phyloP scores from a whole-genome alignment of 805 yeast genomes.

The Suhomyces sp. region DNA sequence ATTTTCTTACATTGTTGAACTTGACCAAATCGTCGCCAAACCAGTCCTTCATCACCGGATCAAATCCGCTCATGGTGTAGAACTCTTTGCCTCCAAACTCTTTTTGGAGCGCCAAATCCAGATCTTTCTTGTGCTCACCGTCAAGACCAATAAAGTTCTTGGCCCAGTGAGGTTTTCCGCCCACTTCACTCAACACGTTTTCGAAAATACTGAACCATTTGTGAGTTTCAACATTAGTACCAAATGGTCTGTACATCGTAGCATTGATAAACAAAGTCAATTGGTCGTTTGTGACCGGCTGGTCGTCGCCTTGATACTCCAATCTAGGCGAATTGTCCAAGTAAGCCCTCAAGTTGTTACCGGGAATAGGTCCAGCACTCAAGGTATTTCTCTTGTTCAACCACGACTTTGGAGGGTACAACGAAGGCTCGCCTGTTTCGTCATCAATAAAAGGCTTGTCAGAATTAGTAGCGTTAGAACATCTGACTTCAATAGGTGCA shows the following conservation, averaged over 20 bases:
- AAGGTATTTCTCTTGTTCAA: constrained; percentile 47
- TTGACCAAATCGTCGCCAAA: constrained; percentile 65
- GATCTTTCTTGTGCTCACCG: constrained; percentile 32
- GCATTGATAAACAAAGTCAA: constrained; percentile 87
- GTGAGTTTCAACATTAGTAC: constrained; percentile 64
- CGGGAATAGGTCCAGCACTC: constrained; percentile 77
- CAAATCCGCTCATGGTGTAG: constrained; percentile 79
- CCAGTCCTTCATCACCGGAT: constrained; percentile 68
- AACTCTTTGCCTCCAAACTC: constrained; percentile 44
- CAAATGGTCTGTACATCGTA: constrained; percentile 94
- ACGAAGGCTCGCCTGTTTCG: constrained; percentile 33
- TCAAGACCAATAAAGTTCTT: constrained; percentile 76
- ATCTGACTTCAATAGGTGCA: constrained; percentile 93
- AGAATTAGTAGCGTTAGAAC: constrained; percentile 75
- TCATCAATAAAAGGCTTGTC: constrained; percentile 33
- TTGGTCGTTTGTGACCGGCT: constrained; percentile 60
- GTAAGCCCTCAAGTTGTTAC: constrained; percentile 78
- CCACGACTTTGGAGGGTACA: constrained; percentile 47
- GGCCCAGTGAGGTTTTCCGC: constrained; percentile 99
- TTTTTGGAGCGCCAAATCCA: constrained; percentile 39
- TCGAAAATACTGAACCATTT: constrained; percentile 87
- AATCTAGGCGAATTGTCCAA: constrained; percentile 77
- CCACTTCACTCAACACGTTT: constrained; percentile 66
- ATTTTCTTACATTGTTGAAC: constrained; percentile 61
- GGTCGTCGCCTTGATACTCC: constrained; percentile 46